Percentiles rank a stretch among this genome's conserved stretches.
Conservation (phyloP, 257 asterid genomes). For the Fraxinus americana region DNA sequence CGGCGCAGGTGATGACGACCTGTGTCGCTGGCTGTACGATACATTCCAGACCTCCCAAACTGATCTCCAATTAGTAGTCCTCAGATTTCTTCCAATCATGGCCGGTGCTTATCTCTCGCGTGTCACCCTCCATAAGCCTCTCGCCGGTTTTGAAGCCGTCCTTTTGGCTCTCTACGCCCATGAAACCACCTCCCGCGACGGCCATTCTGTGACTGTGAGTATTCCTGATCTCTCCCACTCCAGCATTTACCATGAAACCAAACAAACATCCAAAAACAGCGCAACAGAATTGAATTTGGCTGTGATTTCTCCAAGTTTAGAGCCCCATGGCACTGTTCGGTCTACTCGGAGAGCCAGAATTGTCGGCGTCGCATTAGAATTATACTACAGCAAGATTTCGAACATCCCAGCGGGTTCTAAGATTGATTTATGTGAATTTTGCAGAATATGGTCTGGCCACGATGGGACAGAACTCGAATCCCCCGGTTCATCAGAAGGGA, state of each 20-base stretch:
- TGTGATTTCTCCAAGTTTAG: conserved; percentile 59
- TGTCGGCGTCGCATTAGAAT: conserved; percentile 69
- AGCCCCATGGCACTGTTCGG: conserved; percentile 68
- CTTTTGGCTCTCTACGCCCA: conserved; percentile 74
- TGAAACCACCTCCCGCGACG: conserved; percentile 62
- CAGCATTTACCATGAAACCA: conserved; percentile 80
- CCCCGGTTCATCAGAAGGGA: not conserved
- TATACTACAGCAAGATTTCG: conserved; percentile 50
- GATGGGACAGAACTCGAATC: not conserved
- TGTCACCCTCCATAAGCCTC: conserved; percentile 65
- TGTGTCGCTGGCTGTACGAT: conserved; percentile 96
- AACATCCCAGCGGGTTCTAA: conserved; percentile 65
- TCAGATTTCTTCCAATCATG: conserved; percentile 70
- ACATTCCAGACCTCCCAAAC: conserved; percentile 76
- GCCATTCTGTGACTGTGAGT: conserved; percentile 59
- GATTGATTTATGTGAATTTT: conserved; percentile 73
- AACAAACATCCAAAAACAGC: conserved; percentile 37
- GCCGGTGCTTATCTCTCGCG: conserved; percentile 82
- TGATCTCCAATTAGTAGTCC: conserved; percentile 81
- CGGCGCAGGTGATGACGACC: conserved; percentile 74
- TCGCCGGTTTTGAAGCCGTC: conserved; percentile 84
- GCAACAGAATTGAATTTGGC: conserved; percentile 69
- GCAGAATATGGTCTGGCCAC: conserved; percentile 61
- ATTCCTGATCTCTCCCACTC: conserved; percentile 73
- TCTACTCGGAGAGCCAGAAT: conserved; percentile 68